phyloP scores from a whole-genome alignment of 2,329 filamentous ascomycete species.

The Colletotrichum sp. region DNA sequence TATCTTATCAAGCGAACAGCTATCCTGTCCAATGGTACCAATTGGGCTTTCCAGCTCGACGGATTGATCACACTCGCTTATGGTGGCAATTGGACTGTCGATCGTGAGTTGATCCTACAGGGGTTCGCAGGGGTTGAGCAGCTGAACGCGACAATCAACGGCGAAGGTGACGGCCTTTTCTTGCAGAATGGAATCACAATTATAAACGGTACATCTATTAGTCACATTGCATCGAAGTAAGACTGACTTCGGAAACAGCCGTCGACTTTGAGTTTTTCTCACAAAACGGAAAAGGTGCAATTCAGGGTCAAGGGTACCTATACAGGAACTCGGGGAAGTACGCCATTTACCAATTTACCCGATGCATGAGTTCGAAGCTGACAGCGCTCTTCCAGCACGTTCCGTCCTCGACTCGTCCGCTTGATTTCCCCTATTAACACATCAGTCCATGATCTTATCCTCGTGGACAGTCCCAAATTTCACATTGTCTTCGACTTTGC shows the following conservation, averaged over 20 bases:
- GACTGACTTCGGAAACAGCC: not conserved
- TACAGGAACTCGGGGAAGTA: not conserved
- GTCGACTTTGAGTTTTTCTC: not conserved
- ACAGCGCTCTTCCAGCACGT: not conserved
- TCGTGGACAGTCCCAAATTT: not conserved
- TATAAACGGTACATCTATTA: not conserved
- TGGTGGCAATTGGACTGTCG: not conserved
- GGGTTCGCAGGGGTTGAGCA: not conserved
- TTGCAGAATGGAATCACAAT: not conserved
- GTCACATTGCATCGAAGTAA: fast-evolving
- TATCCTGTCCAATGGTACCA: not conserved
- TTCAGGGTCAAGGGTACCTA: not conserved
- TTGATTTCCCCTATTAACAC: not conserved
- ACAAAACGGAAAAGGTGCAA: not conserved
- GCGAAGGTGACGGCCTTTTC: not conserved
- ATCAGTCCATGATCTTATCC: not conserved
- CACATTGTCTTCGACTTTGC: not conserved
- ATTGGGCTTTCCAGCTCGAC: not conserved
- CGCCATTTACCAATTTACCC: not conserved
- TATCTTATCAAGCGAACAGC: not conserved
- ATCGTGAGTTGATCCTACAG: not conserved
- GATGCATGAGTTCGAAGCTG: not conserved
- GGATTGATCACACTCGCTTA: not conserved
- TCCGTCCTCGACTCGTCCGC: not conserved
- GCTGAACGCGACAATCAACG: not conserved